phyloP scores from a whole-genome alignment of 148 eudicot species.

The Amaranthus cruentus region DNA sequence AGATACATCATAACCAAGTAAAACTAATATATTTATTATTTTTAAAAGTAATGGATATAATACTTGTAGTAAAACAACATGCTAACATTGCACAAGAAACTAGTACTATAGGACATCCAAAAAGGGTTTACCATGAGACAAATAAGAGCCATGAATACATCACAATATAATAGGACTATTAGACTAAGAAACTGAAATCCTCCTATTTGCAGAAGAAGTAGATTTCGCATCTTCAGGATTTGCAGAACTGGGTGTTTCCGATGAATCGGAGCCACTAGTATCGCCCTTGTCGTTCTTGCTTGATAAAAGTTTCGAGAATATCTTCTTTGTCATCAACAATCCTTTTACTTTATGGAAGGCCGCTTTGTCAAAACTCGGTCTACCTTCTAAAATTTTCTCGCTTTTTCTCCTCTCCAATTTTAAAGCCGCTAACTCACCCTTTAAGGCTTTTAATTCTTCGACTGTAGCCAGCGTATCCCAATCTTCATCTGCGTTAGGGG shows the following conservation, averaged over 20 bases:
- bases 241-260: constrained; percentile 53
- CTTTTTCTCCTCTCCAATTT: constrained; percentile 40
- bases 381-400: constrained; percentile 29
- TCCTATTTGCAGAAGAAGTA: constrained; percentile 48
- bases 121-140: background rate
- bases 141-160: constrained; percentile 12
- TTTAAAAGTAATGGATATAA: background rate
- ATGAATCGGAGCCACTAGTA: constrained; percentile 83
- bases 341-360: constrained; percentile 57
- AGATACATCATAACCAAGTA: background rate
- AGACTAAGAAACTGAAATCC: constrained; percentile 59
- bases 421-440: constrained; percentile 72
- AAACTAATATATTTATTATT: too few species aligned
- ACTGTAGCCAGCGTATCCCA: constrained; percentile 90
- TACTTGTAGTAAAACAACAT: background rate
- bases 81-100: too few species aligned
- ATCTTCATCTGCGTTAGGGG: constrained; percentile 61
- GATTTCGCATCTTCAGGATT: constrained; percentile 57
- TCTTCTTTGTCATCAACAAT: constrained; percentile 61
- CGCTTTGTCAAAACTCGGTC: constrained; percentile 33
- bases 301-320: constrained; percentile 72
- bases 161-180: background rate
- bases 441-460: constrained; percentile 71
- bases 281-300: constrained; percentile 45
- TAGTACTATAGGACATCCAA: background rate